Base-by-base conservation (phyloP, 768 basidiomycete species). In the Mycena epipterygia region DNA sequence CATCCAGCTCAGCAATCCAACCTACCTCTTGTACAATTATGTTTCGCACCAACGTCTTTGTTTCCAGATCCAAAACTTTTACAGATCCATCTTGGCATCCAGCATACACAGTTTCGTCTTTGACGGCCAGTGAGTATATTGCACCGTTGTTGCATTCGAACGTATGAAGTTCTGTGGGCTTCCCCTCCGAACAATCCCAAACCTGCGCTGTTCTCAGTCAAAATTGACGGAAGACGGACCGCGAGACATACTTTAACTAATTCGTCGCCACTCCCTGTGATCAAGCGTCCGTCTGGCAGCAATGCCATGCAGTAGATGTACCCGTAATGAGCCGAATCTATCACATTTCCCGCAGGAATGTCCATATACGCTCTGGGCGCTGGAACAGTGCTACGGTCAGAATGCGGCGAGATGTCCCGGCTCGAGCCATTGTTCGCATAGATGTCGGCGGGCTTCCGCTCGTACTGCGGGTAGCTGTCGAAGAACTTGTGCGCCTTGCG, bases 61-160 rank as follows among this genome's bases (percentile, higher is more conserved):
- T 97, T 78, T 97, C 96, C 11, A 98, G 81, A 79, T 98, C 97
- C 81, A 95, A 89, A 6, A 98, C 91, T 72, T 93, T 93, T 74
- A 98, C 94, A 74, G 93, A 91, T 3, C 97, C 97, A 71, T 95
- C 96, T 80, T 99, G 97, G 74, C 96, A 94, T 0, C 96, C 97
- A 9, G 95, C 97, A 75, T 93, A 98, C 25, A 98, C 85, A 1
- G 95, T 94, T 23, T 94, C 94, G 25, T 91, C 92, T 37, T 86
- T 85, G 0, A 89, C 88, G 2, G 90, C 89, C 30, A 99, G 85
- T 0, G 95, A 89, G n/a, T 96, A 84, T 8, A 98, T 90, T 0
- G 95, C 97, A 2, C 96, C 94, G 73, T 89, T 89, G 62, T 81
- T 85, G 74, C 92, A 94, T 32, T 88, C 85, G 70, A 94, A 95